phyloP scores from a whole-genome alignment of 371 early-diverging fungal species.

The Circinella umbellata region DNA sequence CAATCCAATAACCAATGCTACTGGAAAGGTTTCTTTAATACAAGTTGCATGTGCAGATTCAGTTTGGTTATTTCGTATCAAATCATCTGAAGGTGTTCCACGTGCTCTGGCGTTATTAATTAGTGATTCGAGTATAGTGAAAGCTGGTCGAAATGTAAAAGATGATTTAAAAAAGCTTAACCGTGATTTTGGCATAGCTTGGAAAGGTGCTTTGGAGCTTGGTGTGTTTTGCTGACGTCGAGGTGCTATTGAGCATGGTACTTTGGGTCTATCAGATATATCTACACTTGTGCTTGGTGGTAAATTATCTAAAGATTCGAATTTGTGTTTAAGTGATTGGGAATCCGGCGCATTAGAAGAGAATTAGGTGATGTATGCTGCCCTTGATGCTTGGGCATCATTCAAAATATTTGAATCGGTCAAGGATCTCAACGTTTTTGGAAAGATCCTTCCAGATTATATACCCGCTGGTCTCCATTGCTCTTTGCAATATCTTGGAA shows the following conservation, averaged over 20 bases:
- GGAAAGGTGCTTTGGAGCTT: constrained; percentile 1
- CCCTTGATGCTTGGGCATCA: constrained; percentile 2
- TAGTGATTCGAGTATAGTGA: neutral
- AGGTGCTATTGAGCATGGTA: neutral
- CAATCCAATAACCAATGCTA: neutral
- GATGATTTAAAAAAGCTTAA: neutral
- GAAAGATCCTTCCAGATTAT: neutral
- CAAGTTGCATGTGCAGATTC: neutral
- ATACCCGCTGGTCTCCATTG: neutral
- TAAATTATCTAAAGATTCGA: neutral
- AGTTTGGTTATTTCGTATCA: neutral
- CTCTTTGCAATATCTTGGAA: neutral
- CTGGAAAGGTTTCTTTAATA: neutral
- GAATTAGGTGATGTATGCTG: neutral
- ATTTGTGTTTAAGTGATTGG: neutral
- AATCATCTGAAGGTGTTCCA: neutral
- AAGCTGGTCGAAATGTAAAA: neutral
- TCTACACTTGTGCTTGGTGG: neutral
- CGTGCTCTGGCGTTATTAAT: neutral
- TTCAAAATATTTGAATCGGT: neutral
- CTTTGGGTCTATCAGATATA: neutral
- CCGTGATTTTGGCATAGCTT: neutral
- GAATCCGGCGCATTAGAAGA: neutral
- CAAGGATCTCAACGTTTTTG: neutral
- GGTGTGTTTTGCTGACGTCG: neutral